phyloP scores from a whole-genome alignment of 2,329 filamentous ascomycete species.

The Ophiostoma montium region DNA sequence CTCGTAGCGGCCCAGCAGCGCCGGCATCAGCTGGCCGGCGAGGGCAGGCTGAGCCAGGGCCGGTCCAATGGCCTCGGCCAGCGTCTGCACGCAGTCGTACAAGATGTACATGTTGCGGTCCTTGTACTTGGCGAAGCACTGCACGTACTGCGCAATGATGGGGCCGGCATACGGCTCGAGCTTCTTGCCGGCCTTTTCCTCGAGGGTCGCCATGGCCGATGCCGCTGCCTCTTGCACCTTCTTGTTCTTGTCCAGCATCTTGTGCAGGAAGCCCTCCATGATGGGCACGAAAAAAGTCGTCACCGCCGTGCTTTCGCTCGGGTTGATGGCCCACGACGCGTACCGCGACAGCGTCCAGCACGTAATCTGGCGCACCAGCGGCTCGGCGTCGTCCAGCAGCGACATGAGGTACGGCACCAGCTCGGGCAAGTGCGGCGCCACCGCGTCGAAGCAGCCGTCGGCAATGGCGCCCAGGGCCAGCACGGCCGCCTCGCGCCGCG shows the following conservation, averaged over 20 bases:
- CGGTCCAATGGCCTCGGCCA: slow-evolving; percentile 80
- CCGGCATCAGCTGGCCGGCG: slow-evolving; percentile 82
- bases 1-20: slow-evolving; percentile 77
- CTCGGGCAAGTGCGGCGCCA: slow-evolving; percentile 80
- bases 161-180: slow-evolving; percentile 76
- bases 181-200: slow-evolving; percentile 76
- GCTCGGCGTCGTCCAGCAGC: slow-evolving; percentile 69
- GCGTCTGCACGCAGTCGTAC: slow-evolving; percentile 94
- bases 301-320: slow-evolving; percentile 56
- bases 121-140: slow-evolving; percentile 91
- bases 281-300: slow-evolving; percentile 80
- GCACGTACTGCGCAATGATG: slow-evolving; percentile 83
- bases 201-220: slow-evolving; percentile 88
- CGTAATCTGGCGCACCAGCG: slow-evolving; percentile 89
- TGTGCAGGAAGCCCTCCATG: slow-evolving; percentile 88
- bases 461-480: slow-evolving; percentile 88
- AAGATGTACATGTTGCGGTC: slow-evolving; percentile 98
- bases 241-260: slow-evolving; percentile 97
- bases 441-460: slow-evolving; percentile 81
- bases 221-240: slow-evolving; percentile 93
- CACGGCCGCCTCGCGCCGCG: slow-evolving; percentile 83
- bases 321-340: slow-evolving; percentile 75
- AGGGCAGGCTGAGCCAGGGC: slow-evolving; percentile 68
- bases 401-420: slow-evolving; percentile 82
- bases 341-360: slow-evolving; percentile 96